Evolutionary conservation across 805 yeast species (phyloP).

Genomic region (Ogataea dorogensis): DNA sequence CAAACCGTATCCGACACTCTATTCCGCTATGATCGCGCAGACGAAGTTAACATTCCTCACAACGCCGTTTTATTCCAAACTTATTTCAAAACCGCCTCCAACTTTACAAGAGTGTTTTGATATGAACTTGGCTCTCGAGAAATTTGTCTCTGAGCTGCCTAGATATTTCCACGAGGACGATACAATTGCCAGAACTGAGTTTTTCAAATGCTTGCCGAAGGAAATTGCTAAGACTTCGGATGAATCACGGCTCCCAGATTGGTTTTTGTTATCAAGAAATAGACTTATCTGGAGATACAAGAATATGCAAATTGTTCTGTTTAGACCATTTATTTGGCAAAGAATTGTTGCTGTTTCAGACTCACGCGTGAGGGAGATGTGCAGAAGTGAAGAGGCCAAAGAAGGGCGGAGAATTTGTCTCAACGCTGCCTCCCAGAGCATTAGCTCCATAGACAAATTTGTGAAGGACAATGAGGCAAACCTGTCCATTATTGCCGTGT

Average conservation of each 20-base stretch:
- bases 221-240: constrained; percentile 19
- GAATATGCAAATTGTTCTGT: constrained; percentile 52
- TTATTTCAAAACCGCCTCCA: constrained; percentile 48
- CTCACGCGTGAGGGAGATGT: constrained; percentile 32
- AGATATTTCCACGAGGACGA: constrained; percentile 45
- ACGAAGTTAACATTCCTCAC: constrained; percentile 49
- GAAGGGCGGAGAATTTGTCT: constrained; percentile 51
- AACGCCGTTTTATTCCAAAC: constrained; percentile 46
- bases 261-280: constrained; percentile 54
- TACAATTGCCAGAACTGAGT: constrained; percentile 26
- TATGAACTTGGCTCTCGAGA: constrained; percentile 43
- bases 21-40: constrained; percentile 57
- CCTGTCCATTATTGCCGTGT: constrained; percentile 48
- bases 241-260: constrained; percentile 37
- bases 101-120: constrained; percentile 48
- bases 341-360: constrained; percentile 41
- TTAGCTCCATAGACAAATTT: constrained; percentile 46
- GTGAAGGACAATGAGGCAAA: constrained; percentile 21
- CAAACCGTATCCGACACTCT: constrained; percentile 48
- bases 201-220: constrained; percentile 26
- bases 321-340: constrained; percentile 58
- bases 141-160: constrained; percentile 44
- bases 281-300: constrained; percentile 59
- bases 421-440: constrained; percentile 51
- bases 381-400: constrained; percentile 43